A percentile compares a stretch with the other conserved stretches of the same genome.
phyloP scores from a whole-genome alignment of 441 rosid species.

The Arabidopsis lyrata region DNA sequence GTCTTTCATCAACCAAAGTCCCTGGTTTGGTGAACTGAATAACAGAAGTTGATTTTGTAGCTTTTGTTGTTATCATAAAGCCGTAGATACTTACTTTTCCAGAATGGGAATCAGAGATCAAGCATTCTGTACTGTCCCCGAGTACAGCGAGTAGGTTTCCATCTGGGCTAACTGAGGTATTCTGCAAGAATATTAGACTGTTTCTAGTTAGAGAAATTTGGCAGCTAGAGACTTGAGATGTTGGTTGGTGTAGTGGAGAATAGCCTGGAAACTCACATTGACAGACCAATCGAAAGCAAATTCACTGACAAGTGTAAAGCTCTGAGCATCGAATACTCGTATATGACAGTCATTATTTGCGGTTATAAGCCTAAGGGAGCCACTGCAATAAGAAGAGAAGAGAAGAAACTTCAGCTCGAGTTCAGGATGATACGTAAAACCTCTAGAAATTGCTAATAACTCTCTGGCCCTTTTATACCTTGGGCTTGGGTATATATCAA shows the following conservation, averaged over 20 bases:
- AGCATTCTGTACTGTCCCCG: constrained; percentile 60
- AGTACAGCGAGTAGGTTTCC: constrained; percentile 61
- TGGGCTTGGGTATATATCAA: constrained; percentile 52
- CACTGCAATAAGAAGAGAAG: constrained; percentile 45
- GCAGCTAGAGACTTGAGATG: background rate
- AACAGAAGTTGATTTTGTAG: background rate
- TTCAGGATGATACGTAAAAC: background rate
- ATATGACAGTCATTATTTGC: constrained; percentile 66
- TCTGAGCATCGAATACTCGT: constrained; percentile 55
- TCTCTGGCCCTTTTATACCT: constrained; percentile 43
- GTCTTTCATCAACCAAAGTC: background rate
- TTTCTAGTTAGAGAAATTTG: background rate
- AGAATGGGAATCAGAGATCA: constrained; percentile 62
- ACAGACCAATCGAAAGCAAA: constrained; percentile 62
- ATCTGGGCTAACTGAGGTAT: constrained; percentile 55
- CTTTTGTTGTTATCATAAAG: constrained; percentile 9
- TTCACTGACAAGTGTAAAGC: constrained; percentile 48
- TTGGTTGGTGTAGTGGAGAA: constrained; percentile 1
- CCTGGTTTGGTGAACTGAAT: background rate
- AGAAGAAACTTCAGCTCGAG: constrained; percentile 7
- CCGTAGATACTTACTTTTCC: constrained; percentile 46
- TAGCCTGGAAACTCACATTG: constrained; percentile 50
- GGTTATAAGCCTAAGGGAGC: constrained; percentile 52
- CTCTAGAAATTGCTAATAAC: background rate
- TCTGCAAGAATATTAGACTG: constrained; percentile 41